phyloP scores from a whole-genome alignment of 495 filamentous ascomycete genomes.

The Aspergillus leporis region DNA sequence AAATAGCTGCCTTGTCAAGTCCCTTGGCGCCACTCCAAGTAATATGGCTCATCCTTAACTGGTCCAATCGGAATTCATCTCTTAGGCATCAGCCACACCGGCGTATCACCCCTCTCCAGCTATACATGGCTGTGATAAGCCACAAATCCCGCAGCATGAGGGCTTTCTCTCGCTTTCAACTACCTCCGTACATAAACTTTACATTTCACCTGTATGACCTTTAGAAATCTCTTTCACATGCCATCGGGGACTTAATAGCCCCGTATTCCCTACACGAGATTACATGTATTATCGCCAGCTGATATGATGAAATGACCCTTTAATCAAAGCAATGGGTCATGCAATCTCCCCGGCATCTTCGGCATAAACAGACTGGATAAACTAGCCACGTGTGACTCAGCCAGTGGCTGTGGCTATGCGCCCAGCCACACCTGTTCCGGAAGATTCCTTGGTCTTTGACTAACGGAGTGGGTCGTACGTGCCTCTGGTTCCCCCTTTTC shows the following conservation, averaged over 20 bases:
- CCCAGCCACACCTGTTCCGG: conserved; percentile 4
- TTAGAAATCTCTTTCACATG: background rate
- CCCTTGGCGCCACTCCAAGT: background rate
- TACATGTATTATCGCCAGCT: background rate
- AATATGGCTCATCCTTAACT: background rate
- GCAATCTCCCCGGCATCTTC: background rate
- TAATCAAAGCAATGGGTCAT: background rate
- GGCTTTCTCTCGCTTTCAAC: background rate
- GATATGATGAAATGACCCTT: no score
- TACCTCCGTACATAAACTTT: background rate
- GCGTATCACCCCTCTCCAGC: background rate
- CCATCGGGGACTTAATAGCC: background rate
- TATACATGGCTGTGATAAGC: background rate
- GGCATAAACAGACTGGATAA: background rate
- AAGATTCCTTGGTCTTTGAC: background rate
- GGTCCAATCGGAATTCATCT: background rate
- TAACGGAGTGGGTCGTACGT: background rate
- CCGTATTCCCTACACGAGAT: background rate
- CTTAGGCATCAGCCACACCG: background rate
- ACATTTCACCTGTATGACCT: background rate
- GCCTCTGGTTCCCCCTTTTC: background rate
- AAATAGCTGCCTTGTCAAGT: background rate
- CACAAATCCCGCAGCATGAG: background rate
- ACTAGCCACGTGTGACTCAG: conserved; percentile 23
- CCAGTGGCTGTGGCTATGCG: conserved; percentile 22